These are phyloP conservation scores for Cutaneotrichosporon sp. DNA, from an alignment of 1,284 basidiomycete species.

Conservation along the genomic window DNA sequence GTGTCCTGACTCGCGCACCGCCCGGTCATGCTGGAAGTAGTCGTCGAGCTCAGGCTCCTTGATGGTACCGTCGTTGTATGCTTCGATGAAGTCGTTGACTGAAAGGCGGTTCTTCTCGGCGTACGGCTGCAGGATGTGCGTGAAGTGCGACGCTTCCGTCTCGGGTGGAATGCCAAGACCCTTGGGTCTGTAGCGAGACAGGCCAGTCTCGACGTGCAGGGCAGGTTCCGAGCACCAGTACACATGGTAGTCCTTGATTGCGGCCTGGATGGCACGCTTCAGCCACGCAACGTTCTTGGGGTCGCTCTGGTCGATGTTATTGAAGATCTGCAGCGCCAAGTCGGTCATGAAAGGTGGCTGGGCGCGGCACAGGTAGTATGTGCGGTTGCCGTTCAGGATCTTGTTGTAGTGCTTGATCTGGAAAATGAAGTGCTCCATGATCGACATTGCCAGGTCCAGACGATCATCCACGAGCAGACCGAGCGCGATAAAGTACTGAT, in stretches of 20 bases:
- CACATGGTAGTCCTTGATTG: constrained; percentile 98
- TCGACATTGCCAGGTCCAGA: constrained; percentile 88
- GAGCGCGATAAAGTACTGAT: constrained; percentile 56
- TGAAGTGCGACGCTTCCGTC: constrained; percentile 97
- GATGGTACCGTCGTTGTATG: constrained; percentile 82
- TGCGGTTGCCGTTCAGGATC: constrained; percentile 54
- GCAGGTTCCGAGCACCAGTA: constrained; percentile 94
- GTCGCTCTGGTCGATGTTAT: constrained; percentile 78
- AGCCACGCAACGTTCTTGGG: constrained; percentile 64
- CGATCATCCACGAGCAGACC: constrained; percentile 93
- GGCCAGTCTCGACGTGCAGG: constrained; percentile 86
- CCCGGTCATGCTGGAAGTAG: constrained; percentile 95
- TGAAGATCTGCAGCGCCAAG: constrained; percentile 96
- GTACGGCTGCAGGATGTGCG: constrained; percentile 92
- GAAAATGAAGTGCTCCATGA: constrained; percentile 98
- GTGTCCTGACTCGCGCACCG: constrained; percentile 91
- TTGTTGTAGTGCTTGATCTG: constrained; percentile 98
- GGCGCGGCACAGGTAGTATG: constrained; percentile 81
- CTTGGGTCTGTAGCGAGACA: constrained; percentile 89
- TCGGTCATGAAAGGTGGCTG: constrained; percentile 99
- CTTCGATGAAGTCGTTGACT: constrained; percentile 96
- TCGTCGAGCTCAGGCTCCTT: constrained; percentile 89
- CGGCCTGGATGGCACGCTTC: constrained; percentile 89
- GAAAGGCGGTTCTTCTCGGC: constrained; percentile 89
- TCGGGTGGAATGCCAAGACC: constrained; percentile 97